phyloP scores from a whole-genome alignment of 176 grass and related monocot species.

The Oryza nivara region DNA sequence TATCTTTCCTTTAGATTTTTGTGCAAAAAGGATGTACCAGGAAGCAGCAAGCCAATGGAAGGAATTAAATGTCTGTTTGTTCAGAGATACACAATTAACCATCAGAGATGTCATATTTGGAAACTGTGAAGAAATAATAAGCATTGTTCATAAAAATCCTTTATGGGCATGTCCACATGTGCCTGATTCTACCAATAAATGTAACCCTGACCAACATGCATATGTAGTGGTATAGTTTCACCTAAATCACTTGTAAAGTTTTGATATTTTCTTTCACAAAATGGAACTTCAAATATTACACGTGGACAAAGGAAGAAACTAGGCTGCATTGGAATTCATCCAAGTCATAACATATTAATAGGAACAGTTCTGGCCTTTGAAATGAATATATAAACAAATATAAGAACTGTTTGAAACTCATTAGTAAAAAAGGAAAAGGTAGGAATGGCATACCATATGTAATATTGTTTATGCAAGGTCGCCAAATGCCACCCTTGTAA shows the following conservation, averaged over 20 bases:
- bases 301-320: slow-evolving; percentile 1
- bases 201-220: background rate
- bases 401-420: background rate
- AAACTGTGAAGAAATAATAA: slow-evolving; percentile 11
- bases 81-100: slow-evolving; percentile 1
- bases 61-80: background rate
- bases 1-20: background rate
- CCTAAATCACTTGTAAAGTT: background rate
- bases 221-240: background rate
- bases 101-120: background rate
- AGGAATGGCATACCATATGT: slow-evolving; percentile 62
- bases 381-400: slow-evolving; percentile 7
- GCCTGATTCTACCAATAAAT: background rate
- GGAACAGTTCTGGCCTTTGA: slow-evolving; percentile 1
- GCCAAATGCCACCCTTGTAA: slow-evolving; percentile 80
- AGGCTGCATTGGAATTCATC: slow-evolving; percentile 5
- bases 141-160: background rate
- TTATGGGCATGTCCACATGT: slow-evolving; percentile 1
- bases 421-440: slow-evolving; percentile 18
- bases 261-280: background rate
- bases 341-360: background rate
- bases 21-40: background rate
- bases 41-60: slow-evolving; percentile 2
- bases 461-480: slow-evolving; percentile 77
- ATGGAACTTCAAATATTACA: background rate